A percentile compares a stretch with the other conserved stretches of the same genome.
These are phyloP conservation scores for Beverwykella pulmonaria DNA, from an alignment of 495 filamentous ascomycete species.

Conservation along the genomic window DNA sequence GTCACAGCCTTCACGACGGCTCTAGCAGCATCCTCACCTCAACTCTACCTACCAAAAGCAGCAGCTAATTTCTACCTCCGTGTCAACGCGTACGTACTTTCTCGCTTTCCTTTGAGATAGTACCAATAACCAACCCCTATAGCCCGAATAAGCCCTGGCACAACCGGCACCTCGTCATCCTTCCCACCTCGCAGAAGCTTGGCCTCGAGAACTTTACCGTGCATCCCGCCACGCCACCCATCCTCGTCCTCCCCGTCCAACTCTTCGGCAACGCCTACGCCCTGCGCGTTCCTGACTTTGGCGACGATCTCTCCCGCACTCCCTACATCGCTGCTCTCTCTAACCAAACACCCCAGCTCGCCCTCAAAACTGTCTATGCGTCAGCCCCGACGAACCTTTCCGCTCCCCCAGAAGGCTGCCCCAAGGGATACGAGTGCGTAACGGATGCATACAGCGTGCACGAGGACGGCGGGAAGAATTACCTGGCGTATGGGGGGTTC, in stretches of 20 bases:
- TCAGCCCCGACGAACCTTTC: neutral
- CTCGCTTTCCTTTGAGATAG: too few species aligned
- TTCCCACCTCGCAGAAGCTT: constrained; percentile 2
- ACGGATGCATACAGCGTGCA: neutral
- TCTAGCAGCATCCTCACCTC: too few species aligned
- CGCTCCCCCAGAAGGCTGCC: neutral
- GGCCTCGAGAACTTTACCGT: constrained; percentile 29
- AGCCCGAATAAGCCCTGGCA: too few species aligned
- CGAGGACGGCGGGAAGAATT: neutral
- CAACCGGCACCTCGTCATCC: too few species aligned
- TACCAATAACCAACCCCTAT: too few species aligned
- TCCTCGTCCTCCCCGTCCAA: neutral
- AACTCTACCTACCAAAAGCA: too few species aligned
- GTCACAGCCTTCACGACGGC: too few species aligned
- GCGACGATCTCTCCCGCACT: neutral
- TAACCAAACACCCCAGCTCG: neutral
- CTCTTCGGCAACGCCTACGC: neutral
- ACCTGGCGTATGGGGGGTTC: neutral
- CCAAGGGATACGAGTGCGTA: neutral
- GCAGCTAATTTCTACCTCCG: too few species aligned
- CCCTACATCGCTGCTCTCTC: neutral
- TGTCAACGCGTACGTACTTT: too few species aligned
- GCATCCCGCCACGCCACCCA: constrained; percentile 11
- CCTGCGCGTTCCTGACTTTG: neutral
- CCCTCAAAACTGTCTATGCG: neutral